A percentile compares a stretch with the other conserved stretches of the same genome.
Conservation (phyloP, 1,284 basidiomycete species). For the Pterulicium gracile region DNA sequence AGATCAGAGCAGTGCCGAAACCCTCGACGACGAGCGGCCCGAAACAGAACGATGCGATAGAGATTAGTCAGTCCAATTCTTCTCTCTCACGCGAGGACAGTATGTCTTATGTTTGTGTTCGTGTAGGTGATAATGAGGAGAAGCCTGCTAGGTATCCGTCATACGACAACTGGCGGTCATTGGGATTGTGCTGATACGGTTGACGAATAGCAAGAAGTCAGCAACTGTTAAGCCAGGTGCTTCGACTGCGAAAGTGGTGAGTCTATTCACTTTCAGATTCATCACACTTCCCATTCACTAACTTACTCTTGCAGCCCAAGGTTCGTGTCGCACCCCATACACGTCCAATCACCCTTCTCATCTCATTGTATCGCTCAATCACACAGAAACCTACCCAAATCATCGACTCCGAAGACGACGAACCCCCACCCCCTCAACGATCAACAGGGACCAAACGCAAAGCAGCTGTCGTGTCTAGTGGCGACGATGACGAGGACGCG, state of each 20-base stretch:
- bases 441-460: slow-evolving; percentile 20
- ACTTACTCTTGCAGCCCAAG: slow-evolving; percentile 5
- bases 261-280: neutral
- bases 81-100: neutral
- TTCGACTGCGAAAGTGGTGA: neutral
- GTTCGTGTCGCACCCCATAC: too few species aligned
- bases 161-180: neutral
- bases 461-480: slow-evolving; percentile 16
- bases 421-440: slow-evolving; percentile 4
- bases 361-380: slow-evolving; percentile 3
- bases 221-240: neutral
- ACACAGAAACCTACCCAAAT: slow-evolving; percentile 5
- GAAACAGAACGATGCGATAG: slow-evolving; percentile 17
- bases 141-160: neutral
- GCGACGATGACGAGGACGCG: slow-evolving; percentile 23
- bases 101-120: neutral
- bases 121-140: slow-evolving; percentile 18
- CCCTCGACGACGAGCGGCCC: neutral
- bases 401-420: slow-evolving; percentile 3
- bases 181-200: neutral
- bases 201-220: neutral
- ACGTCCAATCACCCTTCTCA: neutral
- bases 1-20: neutral
- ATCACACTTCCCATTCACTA: neutral
- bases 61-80: slow-evolving; percentile 19